Base-by-base conservation (phyloP, 306 rosid genomes). In the Ziziphus jujuba region DNA sequence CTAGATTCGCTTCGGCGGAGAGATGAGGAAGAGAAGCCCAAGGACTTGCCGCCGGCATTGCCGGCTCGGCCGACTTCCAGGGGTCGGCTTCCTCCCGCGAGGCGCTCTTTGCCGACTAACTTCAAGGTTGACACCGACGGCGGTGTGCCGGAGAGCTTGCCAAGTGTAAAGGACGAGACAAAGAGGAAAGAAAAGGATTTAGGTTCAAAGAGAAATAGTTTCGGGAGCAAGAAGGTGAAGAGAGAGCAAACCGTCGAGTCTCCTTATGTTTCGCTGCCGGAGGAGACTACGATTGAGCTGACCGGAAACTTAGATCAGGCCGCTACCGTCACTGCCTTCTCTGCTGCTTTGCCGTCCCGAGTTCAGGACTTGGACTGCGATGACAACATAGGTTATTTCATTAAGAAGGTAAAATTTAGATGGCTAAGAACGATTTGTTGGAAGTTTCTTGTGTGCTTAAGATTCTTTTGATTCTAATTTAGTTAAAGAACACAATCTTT, bases 21-120 rank as follows among this genome's bases (percentile, higher is more conserved):
- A 59, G 97, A 87, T 47, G 96, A 81, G 61, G 85, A 68, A 23
- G 95, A 87, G 72, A 87, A 70, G 82, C 95, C 96, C 0, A 88
- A 80, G 83, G 96, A 88, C 81, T 61, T 79, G 72, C 99, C 99
- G 5, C 99, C 99, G 55, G 99, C 92, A 75, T 89, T 95, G 87
- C 99, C 99, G 34, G 62, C 95, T 28, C 81, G 99, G 67, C 99
- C 99, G 1, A 70, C 77, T 38, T 88, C 96, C 15, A 84, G 74
- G 74, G 92, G 85, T 22, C 78, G 96, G 76, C 82, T 85, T 53
- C 97, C 99, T 0, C 79, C 95, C 38, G 89, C 85, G 21, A 80
- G 88, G 55, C 86, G 91, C 60, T 74, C 95, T 36, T 63, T 95
- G 67, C 92, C 96, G 11, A 75, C 65, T 35, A 85, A 53, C 54